Conservation (phyloP, 2,329 filamentous ascomycete species). For the Malbranchea zuffiana region DNA sequence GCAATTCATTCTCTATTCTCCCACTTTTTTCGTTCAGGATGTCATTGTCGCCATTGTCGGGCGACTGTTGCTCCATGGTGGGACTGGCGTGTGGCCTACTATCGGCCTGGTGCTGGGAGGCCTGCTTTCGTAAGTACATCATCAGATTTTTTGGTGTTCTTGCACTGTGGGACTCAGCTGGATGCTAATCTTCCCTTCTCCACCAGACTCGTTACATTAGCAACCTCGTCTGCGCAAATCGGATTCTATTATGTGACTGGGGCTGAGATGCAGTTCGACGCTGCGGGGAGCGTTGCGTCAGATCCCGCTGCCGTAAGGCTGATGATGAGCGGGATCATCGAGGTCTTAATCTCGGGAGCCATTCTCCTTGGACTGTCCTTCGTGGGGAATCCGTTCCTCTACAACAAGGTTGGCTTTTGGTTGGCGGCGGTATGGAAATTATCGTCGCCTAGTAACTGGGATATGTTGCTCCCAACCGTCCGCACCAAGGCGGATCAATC, state of each 20-base stretch:
- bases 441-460: constrained; percentile 12
- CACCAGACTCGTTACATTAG: constrained; percentile 17
- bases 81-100: constrained; percentile 9
- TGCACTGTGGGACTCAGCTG: background rate
- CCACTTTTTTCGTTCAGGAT: constrained; percentile 24
- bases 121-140: constrained; percentile 18
- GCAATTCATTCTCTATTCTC: constrained; percentile 21
- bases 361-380: constrained; percentile 18
- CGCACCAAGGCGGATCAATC: constrained; percentile 5
- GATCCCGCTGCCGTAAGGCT: constrained; percentile 23
- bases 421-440: constrained; percentile 17
- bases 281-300: constrained; percentile 21
- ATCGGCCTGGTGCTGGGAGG: constrained; percentile 16
- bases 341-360: constrained; percentile 18
- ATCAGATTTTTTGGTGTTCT: background rate
- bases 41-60: constrained; percentile 16
- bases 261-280: constrained; percentile 24
- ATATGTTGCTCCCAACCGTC: constrained; percentile 13
- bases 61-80: constrained; percentile 19
- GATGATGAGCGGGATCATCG: constrained; percentile 23
- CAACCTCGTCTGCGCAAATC: constrained; percentile 21
- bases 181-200: background rate
- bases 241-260: constrained; percentile 26
- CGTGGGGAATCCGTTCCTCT: constrained; percentile 16
- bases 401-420: constrained; percentile 17